Base-by-base conservation (phyloP, 352 stramenopile species). In the Globisporangium carolinianum region DNA sequence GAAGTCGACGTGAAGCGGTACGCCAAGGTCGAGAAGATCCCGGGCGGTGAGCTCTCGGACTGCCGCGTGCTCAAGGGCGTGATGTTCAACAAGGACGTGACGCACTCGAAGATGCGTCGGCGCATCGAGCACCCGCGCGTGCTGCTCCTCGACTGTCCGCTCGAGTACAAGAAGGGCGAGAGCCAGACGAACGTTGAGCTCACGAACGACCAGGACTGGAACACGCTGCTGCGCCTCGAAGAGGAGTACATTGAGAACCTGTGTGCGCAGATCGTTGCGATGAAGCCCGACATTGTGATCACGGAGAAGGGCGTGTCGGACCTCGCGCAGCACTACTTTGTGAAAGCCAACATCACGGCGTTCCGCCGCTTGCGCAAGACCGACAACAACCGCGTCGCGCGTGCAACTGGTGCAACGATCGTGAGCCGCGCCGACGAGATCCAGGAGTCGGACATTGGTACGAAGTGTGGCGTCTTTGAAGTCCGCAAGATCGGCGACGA, bases 1-100 rank as follows among this genome's bases (percentile, higher is more conserved):
- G 95, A 99, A 61, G 95, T 99, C 8, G 97, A 99, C 69, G 95
- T 99, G 15, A 99, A 99, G 79, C 91, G 97, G 24, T 99, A 99
- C 75, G 97, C 96, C 63, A 98, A 98, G 76, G 96, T 99, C 42
- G 97, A 99, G 81, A 99, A 99, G 80, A 98, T 95, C 59, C 97
- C 97, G 0, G 97, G 97, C 48, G 97, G 97, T 54, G 97, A 99
- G 72, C 69, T 98, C 10, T 78, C 85, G 46, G 91, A 98, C 69
- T 98, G 85, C 60, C 73, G 78, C 41, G 97, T 99, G 42, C 78
- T 99, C 35, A 92, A 97, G 66, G 97, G 97, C 57, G 89, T 99
- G 56, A 99, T 99, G 97, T 98, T 99, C 80, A 99, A 99, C 85
- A 99, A 99, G 83, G 97, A 99, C 73, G 93, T 98, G 50, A 99